These are phyloP conservation scores for Acanthamoeba lenticulata DNA, from an alignment of 208 protist species.

Conservation along the genomic window DNA sequence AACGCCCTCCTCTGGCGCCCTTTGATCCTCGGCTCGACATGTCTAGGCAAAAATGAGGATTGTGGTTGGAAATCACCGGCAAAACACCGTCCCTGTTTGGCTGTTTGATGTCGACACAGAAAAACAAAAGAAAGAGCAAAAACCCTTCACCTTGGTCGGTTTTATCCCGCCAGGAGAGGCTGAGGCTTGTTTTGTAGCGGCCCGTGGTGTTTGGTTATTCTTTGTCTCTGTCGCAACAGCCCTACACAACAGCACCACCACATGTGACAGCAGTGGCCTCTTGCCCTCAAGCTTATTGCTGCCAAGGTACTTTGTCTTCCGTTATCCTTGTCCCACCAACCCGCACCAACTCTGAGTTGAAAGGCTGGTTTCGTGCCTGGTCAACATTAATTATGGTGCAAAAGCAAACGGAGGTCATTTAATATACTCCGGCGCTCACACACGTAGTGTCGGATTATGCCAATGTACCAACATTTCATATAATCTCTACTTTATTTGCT, in stretches of 20 bases:
- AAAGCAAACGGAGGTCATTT: neutral
- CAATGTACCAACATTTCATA: neutral
- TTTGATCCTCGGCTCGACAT: neutral
- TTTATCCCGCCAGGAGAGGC: too few species aligned
- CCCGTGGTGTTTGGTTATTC: neutral
- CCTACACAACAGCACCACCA: neutral
- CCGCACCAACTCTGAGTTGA: conserved; percentile 22
- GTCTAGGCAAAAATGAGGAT: neutral
- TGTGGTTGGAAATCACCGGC: neutral
- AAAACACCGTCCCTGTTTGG: too few species aligned
- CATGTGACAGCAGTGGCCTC: neutral
- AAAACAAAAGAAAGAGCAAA: neutral
- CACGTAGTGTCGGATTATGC: neutral
- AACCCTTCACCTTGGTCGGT: neutral
- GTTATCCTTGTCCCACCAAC: too few species aligned
- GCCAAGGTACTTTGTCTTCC: neutral
- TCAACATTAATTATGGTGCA: conserved; percentile 26
- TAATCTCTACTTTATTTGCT: neutral
- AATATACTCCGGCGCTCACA: neutral
- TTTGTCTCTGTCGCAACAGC: neutral
- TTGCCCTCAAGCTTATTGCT: neutral
- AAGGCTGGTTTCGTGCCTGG: conserved; percentile 8
- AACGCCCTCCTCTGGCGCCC: neutral
- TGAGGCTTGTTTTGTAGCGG: neutral
- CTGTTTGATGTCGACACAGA: neutral